Evolutionary conservation across 805 yeast genomes (phyloP), one percentile per base, ranked within the genome.

Genomic region (Middelhovenomyces tepae): DNA sequence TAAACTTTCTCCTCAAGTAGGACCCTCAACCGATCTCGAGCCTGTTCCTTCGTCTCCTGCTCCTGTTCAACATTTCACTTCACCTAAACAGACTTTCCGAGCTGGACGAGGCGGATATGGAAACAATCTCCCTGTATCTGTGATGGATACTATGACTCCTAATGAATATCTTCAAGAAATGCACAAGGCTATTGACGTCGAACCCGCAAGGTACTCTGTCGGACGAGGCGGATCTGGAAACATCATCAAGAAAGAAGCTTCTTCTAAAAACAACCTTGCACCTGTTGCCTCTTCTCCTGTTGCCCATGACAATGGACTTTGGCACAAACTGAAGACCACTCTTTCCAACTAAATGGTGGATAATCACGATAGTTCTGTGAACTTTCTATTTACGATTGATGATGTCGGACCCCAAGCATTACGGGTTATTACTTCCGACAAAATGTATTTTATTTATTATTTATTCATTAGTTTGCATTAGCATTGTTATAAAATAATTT

Each of bases 81-180:
- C 57, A 14, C 61, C 63, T 7, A 31, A 22, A 9, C 51, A 58
- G 38, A 44, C 46, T 10, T 57, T 55, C 43, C 45, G 49, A 16
- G 45, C 59, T 16, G 63, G 63, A 18, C 48, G 63, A 16, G 63
- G 63, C n/a, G 63, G 63, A 25, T 56, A 47, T 25, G 63, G 63
- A 9, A 57, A 57, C 46, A 45, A 47, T 14, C 47, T 54, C 16
- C 45, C 54, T 4, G 51, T 57, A 15, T 34, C 44, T 15, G 41
- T 51, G 20, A 43, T 53, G 45, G 40, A 45, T 17, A 31, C 49
- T 14, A 33, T 39, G 44, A 38, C 60, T 3, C 57, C 60, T 2
- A 45, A 49, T 13, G 56, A 58, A 40, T 53, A 55, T 27, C 44
- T 57, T 9, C 28, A 44, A 21, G 60, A 57, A 34, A 58, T 50